A percentile compares a stretch with the other conserved stretches of the same genome.
Conservation (phyloP, 768 basidiomycete species). For the Nevesoporus exiguus region DNA sequence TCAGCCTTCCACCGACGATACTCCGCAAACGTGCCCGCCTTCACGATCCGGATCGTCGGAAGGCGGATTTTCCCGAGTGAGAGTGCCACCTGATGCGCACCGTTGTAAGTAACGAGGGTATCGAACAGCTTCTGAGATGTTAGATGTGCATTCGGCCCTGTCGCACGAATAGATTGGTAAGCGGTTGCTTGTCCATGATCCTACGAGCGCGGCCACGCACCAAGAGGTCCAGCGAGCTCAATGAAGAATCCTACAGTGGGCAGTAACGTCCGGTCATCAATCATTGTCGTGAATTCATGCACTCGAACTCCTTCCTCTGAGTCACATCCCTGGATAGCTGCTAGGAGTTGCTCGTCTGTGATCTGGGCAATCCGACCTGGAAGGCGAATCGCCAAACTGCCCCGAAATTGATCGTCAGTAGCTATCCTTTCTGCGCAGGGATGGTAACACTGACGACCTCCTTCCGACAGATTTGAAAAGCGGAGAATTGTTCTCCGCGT, state of each 20-base stretch:
- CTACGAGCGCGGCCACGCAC: background rate
- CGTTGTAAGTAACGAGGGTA: constrained; percentile 3
- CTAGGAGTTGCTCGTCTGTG: constrained; percentile 10
- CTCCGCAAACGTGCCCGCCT: constrained; percentile 17
- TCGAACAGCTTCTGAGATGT: constrained; percentile 8
- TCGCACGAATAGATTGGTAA: background rate
- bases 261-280: constrained; percentile 11
- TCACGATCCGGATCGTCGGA: constrained; percentile 23
- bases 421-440: too few relatives aligned
- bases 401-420: background rate
- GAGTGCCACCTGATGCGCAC: background rate
- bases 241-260: constrained; percentile 15
- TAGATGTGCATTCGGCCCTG: constrained; percentile 6
- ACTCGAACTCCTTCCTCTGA: constrained; percentile 5
- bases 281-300: constrained; percentile 12
- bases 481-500: constrained; percentile 1
- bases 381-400: constrained; percentile 12
- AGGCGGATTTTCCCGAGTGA: background rate
- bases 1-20: constrained; percentile 15
- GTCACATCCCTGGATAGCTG: background rate
- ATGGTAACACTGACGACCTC: constrained; percentile 11
- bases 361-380: background rate
- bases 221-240: constrained; percentile 8
- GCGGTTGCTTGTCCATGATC: background rate
- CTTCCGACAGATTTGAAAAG: constrained; percentile 15